Conservation (phyloP, 805 yeast species). For the Wickerhamiella azymoides region DNA sequence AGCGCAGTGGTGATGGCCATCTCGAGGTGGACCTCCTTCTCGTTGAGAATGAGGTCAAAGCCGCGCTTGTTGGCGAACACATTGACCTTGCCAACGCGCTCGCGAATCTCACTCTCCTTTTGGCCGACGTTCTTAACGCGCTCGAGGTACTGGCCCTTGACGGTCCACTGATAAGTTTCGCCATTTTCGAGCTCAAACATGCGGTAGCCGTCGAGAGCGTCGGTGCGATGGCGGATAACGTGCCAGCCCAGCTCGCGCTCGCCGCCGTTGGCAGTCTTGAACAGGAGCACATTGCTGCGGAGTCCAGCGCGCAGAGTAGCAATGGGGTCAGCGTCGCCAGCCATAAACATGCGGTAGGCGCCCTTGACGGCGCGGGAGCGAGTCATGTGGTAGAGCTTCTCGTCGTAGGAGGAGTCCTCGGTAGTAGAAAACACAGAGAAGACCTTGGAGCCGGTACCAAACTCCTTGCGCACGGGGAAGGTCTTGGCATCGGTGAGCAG, state of each 20-base stretch:
- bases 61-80: slow-evolving; percentile 45
- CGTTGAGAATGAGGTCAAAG: slow-evolving; percentile 43
- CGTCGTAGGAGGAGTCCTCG: slow-evolving; percentile 20
- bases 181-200: slow-evolving; percentile 50
- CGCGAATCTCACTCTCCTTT: slow-evolving; percentile 49
- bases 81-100: slow-evolving; percentile 45
- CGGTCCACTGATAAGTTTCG: slow-evolving; percentile 50
- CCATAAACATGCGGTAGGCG: slow-evolving; percentile 43
- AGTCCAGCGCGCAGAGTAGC: slow-evolving; percentile 48
- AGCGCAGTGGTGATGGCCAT: slow-evolving; percentile 47
- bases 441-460: slow-evolving; percentile 47
- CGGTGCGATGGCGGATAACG: slow-evolving; percentile 43
- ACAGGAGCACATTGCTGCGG: slow-evolving; percentile 43
- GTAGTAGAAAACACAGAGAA: slow-evolving; percentile 37
- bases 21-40: slow-evolving; percentile 38
- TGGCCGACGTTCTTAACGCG: slow-evolving; percentile 46
- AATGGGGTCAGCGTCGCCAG: slow-evolving; percentile 42
- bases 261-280: slow-evolving; percentile 34
- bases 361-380: slow-evolving; percentile 58
- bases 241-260: slow-evolving; percentile 53
- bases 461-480: slow-evolving; percentile 39
- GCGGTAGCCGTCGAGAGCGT: slow-evolving; percentile 47
- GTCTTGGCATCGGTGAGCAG: slow-evolving; percentile 27
- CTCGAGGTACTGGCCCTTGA: slow-evolving; percentile 43
- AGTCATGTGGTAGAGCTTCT: slow-evolving; percentile 38